Evolutionary conservation across 345 rosid genomes (phyloP).

Genomic region (Populus ilicifolia): DNA sequence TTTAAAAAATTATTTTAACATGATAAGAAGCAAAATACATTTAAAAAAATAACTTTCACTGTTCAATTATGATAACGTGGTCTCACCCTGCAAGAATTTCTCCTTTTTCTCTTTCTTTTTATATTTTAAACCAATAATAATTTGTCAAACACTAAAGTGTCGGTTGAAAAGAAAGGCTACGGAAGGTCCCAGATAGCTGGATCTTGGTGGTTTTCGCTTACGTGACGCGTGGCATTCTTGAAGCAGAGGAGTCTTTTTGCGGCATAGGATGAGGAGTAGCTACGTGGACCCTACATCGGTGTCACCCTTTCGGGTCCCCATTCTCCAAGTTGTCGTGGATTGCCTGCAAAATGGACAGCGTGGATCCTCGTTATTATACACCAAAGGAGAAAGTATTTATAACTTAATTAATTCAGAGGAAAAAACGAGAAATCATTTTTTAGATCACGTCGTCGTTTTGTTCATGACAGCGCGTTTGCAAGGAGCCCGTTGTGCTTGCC

Average conservation of each 20-base stretch:
- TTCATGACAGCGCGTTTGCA: background rate
- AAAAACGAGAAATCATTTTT: background rate
- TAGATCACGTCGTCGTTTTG: background rate
- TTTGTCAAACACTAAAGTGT: constrained; percentile 1
- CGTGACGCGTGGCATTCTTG: constrained; percentile 9
- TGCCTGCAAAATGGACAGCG: background rate
- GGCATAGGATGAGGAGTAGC: background rate
- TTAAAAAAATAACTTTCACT: too few relatives aligned
- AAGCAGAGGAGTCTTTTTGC: background rate
- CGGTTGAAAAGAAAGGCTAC: constrained; percentile 7
- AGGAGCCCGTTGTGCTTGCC: background rate
- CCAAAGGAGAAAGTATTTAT: too few relatives aligned
- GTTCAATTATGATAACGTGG: background rate
- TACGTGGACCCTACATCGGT: background rate
- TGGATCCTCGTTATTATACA: background rate
- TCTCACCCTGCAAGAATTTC: background rate
- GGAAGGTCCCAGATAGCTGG: background rate
- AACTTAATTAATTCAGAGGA: background rate
- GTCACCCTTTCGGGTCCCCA: background rate
- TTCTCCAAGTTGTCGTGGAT: background rate
- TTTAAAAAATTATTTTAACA: too few relatives aligned
- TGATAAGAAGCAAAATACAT: too few relatives aligned
- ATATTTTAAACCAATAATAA: background rate
- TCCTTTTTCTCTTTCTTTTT: background rate
- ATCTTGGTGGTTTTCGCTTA: background rate